These are phyloP conservation scores for Pseudogymnoascus sp. DNA, from an alignment of 2,329 filamentous ascomycete genomes.

Conservation along the genomic window DNA sequence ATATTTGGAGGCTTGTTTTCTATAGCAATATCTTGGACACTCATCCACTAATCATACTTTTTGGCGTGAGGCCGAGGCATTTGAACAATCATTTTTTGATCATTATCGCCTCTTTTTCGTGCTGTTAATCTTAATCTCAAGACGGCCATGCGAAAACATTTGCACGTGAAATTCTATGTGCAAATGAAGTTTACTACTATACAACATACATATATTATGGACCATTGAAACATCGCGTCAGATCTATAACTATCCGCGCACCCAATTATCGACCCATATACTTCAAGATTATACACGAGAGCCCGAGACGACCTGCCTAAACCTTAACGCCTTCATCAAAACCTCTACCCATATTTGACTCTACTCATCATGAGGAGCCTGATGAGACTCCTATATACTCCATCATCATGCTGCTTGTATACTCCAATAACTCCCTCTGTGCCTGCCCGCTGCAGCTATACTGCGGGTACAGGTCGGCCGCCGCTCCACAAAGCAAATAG, in stretches of 20 bases:
- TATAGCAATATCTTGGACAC: background rate
- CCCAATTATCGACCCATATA: background rate
- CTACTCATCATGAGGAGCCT: background rate
- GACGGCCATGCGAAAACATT: background rate
- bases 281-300: slow-evolving; percentile 3
- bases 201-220: slow-evolving; percentile 1
- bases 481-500: background rate
- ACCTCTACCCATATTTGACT: background rate
- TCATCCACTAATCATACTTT: background rate
- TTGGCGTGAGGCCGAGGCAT: background rate
- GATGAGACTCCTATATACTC: background rate
- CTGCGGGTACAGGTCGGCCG: background rate
- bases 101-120: background rate
- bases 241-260: background rate
- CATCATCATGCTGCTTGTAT: background rate
- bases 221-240: background rate
- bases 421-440: background rate
- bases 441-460: background rate
- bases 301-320: background rate
- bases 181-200: background rate
- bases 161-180: slow-evolving; percentile 3
- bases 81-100: background rate
- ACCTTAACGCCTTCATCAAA: slow-evolving; percentile 2
- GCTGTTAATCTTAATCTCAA: background rate
- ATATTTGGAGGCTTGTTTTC: background rate